These are phyloP conservation scores for Lactifluus volemus DNA, from an alignment of 768 basidiomycete genomes.

Conservation along the genomic window DNA sequence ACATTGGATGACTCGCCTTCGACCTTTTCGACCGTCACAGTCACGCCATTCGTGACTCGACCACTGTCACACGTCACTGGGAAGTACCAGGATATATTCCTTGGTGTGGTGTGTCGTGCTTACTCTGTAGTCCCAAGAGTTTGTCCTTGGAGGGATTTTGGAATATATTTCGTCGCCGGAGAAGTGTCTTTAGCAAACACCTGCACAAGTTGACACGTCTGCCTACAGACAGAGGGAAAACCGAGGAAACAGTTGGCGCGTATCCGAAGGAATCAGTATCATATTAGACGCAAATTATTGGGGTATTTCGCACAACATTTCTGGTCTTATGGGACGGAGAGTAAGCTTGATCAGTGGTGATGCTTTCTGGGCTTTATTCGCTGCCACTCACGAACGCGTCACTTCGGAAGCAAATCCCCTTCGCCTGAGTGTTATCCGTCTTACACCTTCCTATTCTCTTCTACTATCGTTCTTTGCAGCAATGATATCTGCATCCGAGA, in stretches of 20 bases:
- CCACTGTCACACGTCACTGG: neutral
- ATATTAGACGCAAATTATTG: neutral
- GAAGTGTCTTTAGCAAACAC: neutral
- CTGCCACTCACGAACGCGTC: neutral
- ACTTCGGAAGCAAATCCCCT: neutral
- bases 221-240: neutral
- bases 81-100: neutral
- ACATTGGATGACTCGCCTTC: neutral
- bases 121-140: neutral
- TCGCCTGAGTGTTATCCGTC: neutral
- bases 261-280: neutral
- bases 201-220: neutral
- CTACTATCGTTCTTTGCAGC: neutral
- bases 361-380: neutral
- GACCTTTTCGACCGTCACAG: neutral
- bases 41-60: neutral
- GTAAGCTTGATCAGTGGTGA: neutral
- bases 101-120: neutral
- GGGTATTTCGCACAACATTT: neutral
- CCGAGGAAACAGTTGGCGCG: neutral
- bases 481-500: neutral
- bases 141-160: neutral
- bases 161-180: neutral
- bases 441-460: neutral
- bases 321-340: neutral